These are phyloP conservation scores for Colletotrichum paranaense DNA, from an alignment of 2,329 filamentous ascomycete genomes.

Conservation along the genomic window DNA sequence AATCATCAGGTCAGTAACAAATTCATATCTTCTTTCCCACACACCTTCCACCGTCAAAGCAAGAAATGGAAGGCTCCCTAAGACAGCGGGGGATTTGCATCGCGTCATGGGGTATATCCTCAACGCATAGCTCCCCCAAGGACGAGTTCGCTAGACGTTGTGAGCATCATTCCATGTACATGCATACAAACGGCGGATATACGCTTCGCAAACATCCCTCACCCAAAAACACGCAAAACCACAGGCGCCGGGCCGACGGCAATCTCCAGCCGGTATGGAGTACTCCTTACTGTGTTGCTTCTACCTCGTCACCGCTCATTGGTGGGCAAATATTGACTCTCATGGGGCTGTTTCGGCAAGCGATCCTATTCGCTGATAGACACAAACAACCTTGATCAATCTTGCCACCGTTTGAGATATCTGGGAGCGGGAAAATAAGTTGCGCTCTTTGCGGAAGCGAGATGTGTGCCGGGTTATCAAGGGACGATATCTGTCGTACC, in stretches of 20 bases:
- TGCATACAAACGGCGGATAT: not conserved
- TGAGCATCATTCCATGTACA: no score
- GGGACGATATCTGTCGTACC: not conserved
- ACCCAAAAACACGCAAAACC: not conserved
- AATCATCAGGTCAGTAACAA: not conserved
- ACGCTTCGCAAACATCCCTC: no score
- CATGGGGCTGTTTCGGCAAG: not conserved
- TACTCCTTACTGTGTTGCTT: not conserved
- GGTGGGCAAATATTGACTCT: slow-evolving; percentile 2
- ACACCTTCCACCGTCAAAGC: not conserved
- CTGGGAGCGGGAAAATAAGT: not conserved
- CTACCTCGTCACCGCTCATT: not conserved
- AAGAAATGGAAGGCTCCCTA: not conserved
- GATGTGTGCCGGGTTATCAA: not conserved
- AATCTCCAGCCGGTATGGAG: not conserved
- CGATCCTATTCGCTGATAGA: slow-evolving; percentile 10
- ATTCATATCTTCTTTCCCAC: not conserved
- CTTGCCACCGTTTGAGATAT: no score
- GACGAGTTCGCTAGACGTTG: not conserved
- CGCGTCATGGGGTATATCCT: not conserved
- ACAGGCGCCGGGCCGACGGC: slow-evolving; percentile 24
- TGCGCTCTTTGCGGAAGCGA: not conserved
- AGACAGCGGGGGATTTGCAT: not conserved
- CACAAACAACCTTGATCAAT: not conserved
- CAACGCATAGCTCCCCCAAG: not conserved